phyloP scores from a whole-genome alignment of 768 basidiomycete species.

The Termitomyces sp. region DNA sequence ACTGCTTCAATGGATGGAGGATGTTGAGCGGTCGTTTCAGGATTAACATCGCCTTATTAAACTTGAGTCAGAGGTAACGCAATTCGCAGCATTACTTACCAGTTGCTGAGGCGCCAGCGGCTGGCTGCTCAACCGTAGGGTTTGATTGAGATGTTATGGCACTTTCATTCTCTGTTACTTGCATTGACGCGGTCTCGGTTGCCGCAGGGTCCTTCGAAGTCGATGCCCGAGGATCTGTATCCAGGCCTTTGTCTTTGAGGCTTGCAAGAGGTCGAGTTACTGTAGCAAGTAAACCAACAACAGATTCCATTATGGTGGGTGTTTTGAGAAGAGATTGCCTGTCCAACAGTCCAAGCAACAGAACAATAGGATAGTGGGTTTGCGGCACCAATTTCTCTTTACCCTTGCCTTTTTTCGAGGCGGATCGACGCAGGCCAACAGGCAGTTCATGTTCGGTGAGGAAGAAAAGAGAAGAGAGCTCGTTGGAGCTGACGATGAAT shows the following conservation, averaged over 20 bases:
- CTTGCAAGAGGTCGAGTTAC: slow-evolving; percentile 81
- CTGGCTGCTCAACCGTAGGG: not conserved
- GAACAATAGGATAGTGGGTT: slow-evolving; percentile 87
- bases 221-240: slow-evolving; percentile 17
- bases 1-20: slow-evolving; percentile 28
- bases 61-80: not conserved
- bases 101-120: not conserved
- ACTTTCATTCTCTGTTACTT: slow-evolving; percentile 1
- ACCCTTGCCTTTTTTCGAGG: slow-evolving; percentile 88
- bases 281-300: slow-evolving; percentile 82
- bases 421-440: slow-evolving; percentile 62
- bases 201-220: slow-evolving; percentile 5
- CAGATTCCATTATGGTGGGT: slow-evolving; percentile 88
- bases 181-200: slow-evolving; percentile 5
- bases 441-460: slow-evolving; percentile 92
- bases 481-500: slow-evolving; percentile 84
- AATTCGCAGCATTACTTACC: not conserved
- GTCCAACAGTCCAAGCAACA: slow-evolving; percentile 85
- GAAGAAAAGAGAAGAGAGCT: slow-evolving; percentile 87
- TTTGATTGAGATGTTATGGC: not conserved
- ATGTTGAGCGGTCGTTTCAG: slow-evolving; percentile 1
- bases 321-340: slow-evolving; percentile 82
- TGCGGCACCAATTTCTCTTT: slow-evolving; percentile 84
- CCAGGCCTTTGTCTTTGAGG: slow-evolving; percentile 49
- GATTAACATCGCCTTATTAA: slow-evolving; percentile 3